Evolutionary conservation across 176 grass and related monocot species (phyloP).

Genomic region (Juncus inflexus): DNA sequence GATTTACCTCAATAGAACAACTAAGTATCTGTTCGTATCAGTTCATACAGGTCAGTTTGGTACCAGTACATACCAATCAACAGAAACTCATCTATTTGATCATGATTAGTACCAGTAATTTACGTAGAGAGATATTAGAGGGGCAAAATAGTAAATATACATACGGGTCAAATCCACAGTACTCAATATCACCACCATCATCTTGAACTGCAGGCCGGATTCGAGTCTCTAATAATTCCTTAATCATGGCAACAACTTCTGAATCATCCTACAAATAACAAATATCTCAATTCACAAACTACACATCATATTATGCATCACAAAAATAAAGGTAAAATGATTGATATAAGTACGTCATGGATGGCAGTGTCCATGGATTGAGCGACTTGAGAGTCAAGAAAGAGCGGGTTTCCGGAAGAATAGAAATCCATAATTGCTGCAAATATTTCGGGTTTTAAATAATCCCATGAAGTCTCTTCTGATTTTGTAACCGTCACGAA

Average conservation of each 20-base stretch:
- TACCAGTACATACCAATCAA: no score
- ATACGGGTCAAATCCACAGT: conserved; percentile 79
- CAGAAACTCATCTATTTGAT: no score
- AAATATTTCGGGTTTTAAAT: conserved; percentile 84
- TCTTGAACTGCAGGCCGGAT: conserved; percentile 96
- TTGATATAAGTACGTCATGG: conserved; percentile 54
- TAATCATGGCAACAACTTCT: conserved; percentile 99
- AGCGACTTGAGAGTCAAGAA: conserved; percentile 61
- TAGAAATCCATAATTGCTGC: conserved; percentile 95
- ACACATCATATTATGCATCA: background rate
- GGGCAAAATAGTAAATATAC: background rate
- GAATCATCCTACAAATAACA: conserved; percentile 78
- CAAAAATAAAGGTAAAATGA: conserved; percentile 1
- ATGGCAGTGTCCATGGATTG: conserved; percentile 85
- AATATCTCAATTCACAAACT: background rate
- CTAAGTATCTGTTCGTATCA: background rate
- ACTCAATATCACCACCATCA: conserved; percentile 98
- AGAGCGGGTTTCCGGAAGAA: conserved; percentile 81
- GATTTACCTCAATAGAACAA: background rate
- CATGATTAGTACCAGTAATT: background rate
- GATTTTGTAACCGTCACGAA: conserved; percentile 97
- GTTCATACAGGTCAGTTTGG: background rate
- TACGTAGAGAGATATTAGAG: background rate
- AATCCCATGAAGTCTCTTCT: conserved; percentile 90
- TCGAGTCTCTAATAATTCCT: conserved; percentile 89